Conservation (phyloP, 2,329 filamentous ascomycete genomes). For the Penicillium brevicompactum region DNA sequence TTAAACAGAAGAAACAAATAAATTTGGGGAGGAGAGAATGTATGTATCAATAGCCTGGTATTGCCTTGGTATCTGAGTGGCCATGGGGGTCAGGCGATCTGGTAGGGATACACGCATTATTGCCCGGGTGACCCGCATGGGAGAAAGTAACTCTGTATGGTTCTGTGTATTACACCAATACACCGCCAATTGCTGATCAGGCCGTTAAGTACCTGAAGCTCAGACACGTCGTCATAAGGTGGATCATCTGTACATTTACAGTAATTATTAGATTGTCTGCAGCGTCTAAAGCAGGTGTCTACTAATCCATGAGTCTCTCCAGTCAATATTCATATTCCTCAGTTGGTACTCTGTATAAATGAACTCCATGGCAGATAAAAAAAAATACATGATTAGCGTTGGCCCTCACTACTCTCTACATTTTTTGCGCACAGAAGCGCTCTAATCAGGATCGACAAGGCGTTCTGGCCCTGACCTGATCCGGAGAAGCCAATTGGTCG, state of each 20-base stretch:
- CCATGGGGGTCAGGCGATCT: neutral
- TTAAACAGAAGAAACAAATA: slow-evolving; percentile 1
- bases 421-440: neutral
- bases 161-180: neutral
- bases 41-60: slow-evolving; percentile 10
- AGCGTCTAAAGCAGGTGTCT: no score
- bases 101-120: neutral
- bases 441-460: slow-evolving; percentile 14
- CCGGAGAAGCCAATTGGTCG: slow-evolving; percentile 17
- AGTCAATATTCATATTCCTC: no score
- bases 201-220: slow-evolving; percentile 3
- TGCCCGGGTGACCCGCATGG: neutral
- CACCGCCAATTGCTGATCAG: neutral
- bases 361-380: neutral
- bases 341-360: neutral
- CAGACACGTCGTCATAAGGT: slow-evolving; percentile 8
- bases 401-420: no score
- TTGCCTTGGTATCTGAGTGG: neutral
- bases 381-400: neutral
- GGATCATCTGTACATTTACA: neutral
- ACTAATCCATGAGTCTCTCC: no score
- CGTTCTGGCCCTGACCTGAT: slow-evolving; percentile 22
- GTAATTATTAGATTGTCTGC: no score
- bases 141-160: neutral
- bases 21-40: neutral